Conservation (phyloP, 1,139 yeast genomes). For the Lodderomyces parapsilosis region DNA sequence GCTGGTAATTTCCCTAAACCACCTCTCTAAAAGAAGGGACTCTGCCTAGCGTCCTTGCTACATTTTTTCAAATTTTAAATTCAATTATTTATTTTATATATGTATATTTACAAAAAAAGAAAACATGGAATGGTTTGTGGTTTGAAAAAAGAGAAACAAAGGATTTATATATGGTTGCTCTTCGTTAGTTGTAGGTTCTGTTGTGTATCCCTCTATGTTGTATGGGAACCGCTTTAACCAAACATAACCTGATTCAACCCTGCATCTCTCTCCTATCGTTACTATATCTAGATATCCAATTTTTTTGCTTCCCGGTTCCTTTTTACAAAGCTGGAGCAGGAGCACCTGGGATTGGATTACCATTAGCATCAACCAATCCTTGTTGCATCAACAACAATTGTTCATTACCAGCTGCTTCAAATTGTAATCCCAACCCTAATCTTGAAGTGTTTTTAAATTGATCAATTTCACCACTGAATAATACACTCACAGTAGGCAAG, state of each 20-base stretch:
- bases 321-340: constrained; percentile 25
- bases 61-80: neutral
- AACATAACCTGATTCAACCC: neutral
- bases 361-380: constrained; percentile 75
- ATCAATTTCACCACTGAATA: constrained; percentile 90
- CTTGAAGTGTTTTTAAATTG: constrained; percentile 81
- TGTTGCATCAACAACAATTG: constrained; percentile 77
- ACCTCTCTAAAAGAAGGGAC: neutral
- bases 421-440: constrained; percentile 91
- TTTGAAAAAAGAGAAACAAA: neutral
- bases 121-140: neutral
- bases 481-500: constrained; percentile 83
- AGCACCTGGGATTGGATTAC: constrained; percentile 80
- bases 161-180: neutral
- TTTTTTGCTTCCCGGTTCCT: neutral
- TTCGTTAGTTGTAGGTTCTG: neutral
- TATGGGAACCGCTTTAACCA: neutral
- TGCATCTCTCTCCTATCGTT: neutral
- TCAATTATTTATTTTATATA: constrained; percentile 6
- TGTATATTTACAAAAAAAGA: neutral
- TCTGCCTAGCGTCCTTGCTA: no score
- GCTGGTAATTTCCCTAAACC: no score
- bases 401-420: constrained; percentile 92
- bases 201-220: neutral
- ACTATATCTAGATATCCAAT: neutral